A percentile compares a stretch with the other conserved stretches of the same genome.
phyloP scores from a whole-genome alignment of 2,329 filamentous ascomycete species.

The Neurospora sp. region DNA sequence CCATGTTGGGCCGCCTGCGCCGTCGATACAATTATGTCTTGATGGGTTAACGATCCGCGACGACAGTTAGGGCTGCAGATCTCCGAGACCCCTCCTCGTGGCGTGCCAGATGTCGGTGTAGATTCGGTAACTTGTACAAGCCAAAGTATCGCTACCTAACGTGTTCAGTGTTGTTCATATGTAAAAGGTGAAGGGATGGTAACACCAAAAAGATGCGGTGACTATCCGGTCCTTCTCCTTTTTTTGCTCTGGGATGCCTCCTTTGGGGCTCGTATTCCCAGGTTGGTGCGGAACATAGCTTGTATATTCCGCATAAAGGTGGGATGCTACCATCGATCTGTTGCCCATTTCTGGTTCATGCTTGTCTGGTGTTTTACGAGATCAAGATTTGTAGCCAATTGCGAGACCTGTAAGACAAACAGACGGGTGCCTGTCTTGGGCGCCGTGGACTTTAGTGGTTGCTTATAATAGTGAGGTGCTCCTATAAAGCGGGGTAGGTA shows the following conservation, averaged over 20 bases:
- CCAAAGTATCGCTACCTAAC: neutral
- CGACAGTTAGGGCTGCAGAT: constrained; percentile 6
- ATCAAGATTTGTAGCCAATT: neutral
- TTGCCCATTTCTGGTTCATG: neutral
- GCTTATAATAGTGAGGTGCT: neutral
- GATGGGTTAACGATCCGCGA: neutral
- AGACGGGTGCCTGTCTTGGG: neutral
- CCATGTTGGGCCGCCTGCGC: neutral
- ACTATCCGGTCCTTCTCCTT: neutral
- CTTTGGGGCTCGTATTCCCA: neutral
- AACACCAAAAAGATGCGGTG: neutral
- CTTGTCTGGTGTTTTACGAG: neutral
- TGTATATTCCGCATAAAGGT: neutral
- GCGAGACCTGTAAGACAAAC: neutral
- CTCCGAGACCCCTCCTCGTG: constrained; percentile 3
- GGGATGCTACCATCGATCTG: neutral
- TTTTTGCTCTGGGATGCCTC: neutral
- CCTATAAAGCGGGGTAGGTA: neutral
- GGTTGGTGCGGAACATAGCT: neutral
- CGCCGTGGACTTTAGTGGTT: neutral
- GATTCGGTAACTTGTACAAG: neutral
- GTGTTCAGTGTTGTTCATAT: neutral
- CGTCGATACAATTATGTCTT: neutral
- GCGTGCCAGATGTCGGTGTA: constrained; percentile 10
- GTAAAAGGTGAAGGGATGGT: neutral